Base-by-base conservation (phyloP, 371 early-diverging fungal species). In the Aphelidium insulamus region DNA sequence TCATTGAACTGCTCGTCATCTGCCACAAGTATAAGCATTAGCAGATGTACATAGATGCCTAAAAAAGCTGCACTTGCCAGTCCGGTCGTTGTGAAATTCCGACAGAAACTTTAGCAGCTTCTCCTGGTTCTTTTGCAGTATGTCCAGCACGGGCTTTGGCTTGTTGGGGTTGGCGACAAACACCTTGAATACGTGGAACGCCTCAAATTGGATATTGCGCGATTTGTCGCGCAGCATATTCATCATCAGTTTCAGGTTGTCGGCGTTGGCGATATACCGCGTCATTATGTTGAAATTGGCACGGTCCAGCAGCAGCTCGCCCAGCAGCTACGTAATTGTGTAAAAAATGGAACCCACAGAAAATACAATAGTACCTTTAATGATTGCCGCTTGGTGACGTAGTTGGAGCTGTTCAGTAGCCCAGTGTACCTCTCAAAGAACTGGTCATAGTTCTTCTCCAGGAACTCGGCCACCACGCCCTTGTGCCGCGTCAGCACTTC, bases 101-200 rank as follows among this genome's bases (percentile, higher is more conserved):
- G 52, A 59, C 40, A 95, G 55, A 52, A 84, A 95, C 2, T 59
- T 48, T 17, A 90, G 60, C 25, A 95, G 54, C 44, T 78, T 83
- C 22, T 88, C 88, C 50, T 72, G 74, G 50, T 95, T 95, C 52
- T 84, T 86, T 19, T 62, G 46, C 42, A 95, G 54, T 25, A 95
- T 91, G 41, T 87, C 88, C 34, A 69, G 49, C 22, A 95, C 82
- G 19, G 81, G 77, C 44, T 73, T 72, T 36, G 79, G 75, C 60
- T 95, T 95, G 52, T 80, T 79, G 15, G 97, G 97, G 43, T 92
- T 95, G 27, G 97, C 97, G 0, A 91, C 91, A 64, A 95, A 95
- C 30, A 67, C 81, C 66, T 95, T 95, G 63, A 94, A 95, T 18
- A 94, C 90, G 56, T 95, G 97, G 62, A 95, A 95, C 0, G 97